phyloP scores from a whole-genome alignment of 176 grass and related monocot genomes.

The Stipa capillata region DNA sequence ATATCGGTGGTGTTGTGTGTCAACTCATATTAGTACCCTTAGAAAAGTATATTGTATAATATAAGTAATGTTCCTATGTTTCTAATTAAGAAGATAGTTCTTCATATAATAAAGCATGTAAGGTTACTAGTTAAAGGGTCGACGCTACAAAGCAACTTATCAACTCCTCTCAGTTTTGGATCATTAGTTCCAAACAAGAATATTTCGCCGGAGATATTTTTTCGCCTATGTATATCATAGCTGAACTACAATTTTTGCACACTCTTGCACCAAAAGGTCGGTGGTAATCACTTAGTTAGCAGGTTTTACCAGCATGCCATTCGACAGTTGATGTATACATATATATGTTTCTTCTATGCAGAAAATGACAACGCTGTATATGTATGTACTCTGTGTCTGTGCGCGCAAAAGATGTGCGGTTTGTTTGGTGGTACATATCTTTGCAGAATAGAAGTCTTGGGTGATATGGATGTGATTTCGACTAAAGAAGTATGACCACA shows the following conservation, averaged over 20 bases:
- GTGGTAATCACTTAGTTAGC: not conserved
- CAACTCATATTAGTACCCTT: not conserved
- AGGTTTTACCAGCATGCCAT: not conserved
- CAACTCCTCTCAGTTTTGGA: no score
- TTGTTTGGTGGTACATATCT: conserved; percentile 2
- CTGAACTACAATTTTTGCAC: not conserved
- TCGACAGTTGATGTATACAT: no score
- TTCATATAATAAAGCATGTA: not conserved
- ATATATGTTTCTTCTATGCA: not conserved
- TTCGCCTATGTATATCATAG: not conserved
- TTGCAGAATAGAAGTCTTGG: not conserved
- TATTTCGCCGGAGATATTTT: not conserved
- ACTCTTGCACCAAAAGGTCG: not conserved
- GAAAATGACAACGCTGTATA: not conserved
- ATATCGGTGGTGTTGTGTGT: not conserved
- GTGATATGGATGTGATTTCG: conserved; percentile 36
- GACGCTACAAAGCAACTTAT: not conserved
- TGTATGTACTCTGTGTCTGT: not conserved
- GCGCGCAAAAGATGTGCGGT: not conserved
- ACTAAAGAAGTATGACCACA: conserved; percentile 25
- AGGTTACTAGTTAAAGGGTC: not conserved
- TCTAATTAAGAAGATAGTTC: not conserved
- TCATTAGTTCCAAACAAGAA: no score
- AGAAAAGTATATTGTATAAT: not conserved
- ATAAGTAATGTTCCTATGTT: not conserved